Evolutionary conservation across 2,329 filamentous ascomycete species (phyloP).

Genomic region (Ramularia endophylla): DNA sequence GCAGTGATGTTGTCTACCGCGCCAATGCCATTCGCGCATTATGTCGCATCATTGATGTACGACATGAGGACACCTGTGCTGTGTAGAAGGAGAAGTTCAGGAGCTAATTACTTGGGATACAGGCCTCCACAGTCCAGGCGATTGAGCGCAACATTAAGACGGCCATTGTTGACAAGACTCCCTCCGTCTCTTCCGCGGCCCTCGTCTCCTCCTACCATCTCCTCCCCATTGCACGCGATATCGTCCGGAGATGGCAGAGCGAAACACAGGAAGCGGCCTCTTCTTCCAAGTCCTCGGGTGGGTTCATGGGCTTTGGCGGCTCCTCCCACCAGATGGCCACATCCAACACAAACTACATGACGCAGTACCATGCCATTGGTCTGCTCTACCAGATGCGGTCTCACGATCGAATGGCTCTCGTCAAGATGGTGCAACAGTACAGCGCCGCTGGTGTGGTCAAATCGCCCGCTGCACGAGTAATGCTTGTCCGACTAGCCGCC

Average conservation of each 20-base stretch:
- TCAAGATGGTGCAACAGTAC: constrained; percentile 99
- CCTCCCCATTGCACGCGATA: constrained; percentile 89
- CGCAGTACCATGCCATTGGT: constrained; percentile 97
- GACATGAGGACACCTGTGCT: constrained; percentile 27
- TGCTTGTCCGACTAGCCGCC: constrained; percentile 87
- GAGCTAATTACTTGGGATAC: constrained; percentile 9
- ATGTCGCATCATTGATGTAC: constrained; percentile 92
- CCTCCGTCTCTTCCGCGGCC: constrained; percentile 91
- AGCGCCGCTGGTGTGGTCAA: constrained; percentile 86
- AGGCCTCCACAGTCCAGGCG: constrained; percentile 92
- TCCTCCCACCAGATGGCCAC: constrained; percentile 65
- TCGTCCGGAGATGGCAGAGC: constrained; percentile 95
- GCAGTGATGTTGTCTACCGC: constrained; percentile 87
- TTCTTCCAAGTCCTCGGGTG: constrained; percentile 81
- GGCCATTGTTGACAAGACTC: constrained; percentile 97
- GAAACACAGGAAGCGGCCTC: constrained; percentile 96
- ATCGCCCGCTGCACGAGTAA: constrained; percentile 85
- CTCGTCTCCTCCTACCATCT: constrained; percentile 97
- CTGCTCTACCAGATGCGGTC: constrained; percentile 96
- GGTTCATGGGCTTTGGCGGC: constrained; percentile 85
- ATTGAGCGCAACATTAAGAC: constrained; percentile 99
- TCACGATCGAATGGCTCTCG: constrained; percentile 95
- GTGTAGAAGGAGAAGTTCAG: not conserved
- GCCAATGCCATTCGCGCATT: constrained; percentile 94
- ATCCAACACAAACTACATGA: constrained; percentile 88